These are phyloP conservation scores for Maudiozyma humilis DNA, from an alignment of 1,139 yeast species.

Conservation along the genomic window DNA sequence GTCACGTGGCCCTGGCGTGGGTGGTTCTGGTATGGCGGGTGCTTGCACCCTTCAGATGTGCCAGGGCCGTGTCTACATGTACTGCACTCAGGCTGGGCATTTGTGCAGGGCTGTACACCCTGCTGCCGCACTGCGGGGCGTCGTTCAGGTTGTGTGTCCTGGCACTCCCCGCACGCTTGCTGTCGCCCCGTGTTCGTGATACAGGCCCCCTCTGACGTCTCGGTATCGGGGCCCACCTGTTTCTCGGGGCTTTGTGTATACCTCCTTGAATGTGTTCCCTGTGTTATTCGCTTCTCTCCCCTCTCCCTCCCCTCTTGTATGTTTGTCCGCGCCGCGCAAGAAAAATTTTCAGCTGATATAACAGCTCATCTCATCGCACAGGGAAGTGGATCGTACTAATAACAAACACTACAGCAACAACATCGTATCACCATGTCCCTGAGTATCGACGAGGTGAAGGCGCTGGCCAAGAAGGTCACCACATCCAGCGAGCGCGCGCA, in stretches of 20 bases:
- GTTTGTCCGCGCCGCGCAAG: no score
- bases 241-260: background rate
- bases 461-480: slow-evolving; percentile 21
- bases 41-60: no score
- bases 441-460: slow-evolving; percentile 23
- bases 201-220: background rate
- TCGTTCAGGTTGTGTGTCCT: background rate
- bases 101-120: background rate
- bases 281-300: no score
- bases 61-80: no score
- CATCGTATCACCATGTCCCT: slow-evolving; percentile 10
- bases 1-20: no score
- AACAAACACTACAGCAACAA: no score
- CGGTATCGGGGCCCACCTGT: background rate
- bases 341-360: no score
- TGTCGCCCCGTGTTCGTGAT: slow-evolving; percentile 1
- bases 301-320: no score
- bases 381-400: background rate
- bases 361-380: background rate
- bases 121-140: background rate
- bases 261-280: no score
- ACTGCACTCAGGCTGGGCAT: background rate
- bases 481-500: slow-evolving; percentile 22
- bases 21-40: background rate
- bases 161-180: background rate